Conservation (phyloP, 805 yeast genomes). For the Candida insectorum region DNA sequence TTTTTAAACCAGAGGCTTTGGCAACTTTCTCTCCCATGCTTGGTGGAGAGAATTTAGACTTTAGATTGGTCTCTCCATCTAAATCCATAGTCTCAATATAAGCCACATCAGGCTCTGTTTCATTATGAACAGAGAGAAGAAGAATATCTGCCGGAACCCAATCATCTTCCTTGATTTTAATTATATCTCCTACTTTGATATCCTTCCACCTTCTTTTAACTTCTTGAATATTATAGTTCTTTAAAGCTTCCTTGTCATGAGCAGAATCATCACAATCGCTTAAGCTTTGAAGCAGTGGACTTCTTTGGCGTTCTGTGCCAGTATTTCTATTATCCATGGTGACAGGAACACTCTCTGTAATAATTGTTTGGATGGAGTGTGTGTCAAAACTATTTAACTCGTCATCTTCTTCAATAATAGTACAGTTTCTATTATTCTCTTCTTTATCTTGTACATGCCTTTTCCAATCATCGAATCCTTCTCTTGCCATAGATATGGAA, state of each 20-base stretch:
- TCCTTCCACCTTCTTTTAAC: slow-evolving; percentile 61
- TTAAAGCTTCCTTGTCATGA: slow-evolving; percentile 16
- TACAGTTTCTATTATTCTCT: slow-evolving; percentile 59
- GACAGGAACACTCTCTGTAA: slow-evolving; percentile 34
- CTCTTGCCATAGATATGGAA: slow-evolving; percentile 84
- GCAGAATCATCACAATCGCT: slow-evolving; percentile 1
- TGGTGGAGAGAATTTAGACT: slow-evolving; percentile 65
- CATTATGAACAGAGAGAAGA: slow-evolving; percentile 59
- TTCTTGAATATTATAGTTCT: slow-evolving; percentile 30
- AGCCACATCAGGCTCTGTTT: slow-evolving; percentile 55
- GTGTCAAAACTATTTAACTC: slow-evolving; percentile 29
- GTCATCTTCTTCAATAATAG: slow-evolving; percentile 30
- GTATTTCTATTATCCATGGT: slow-evolving; percentile 2
- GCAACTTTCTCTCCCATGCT: slow-evolving; percentile 54
- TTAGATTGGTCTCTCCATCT: slow-evolving; percentile 95
- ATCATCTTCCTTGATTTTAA: slow-evolving; percentile 72
- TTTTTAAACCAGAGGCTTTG: slow-evolving; percentile 48
- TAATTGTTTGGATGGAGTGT: slow-evolving; percentile 23
- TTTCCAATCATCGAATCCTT: slow-evolving; percentile 89
- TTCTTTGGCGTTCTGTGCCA: slow-evolving; percentile 1
- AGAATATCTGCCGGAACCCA: slow-evolving; percentile 93
- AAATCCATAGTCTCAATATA: slow-evolving; percentile 94
- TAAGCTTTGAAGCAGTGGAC: neutral
- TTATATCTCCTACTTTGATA: slow-evolving; percentile 82
- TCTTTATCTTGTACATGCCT: slow-evolving; percentile 81